Percentiles rank a stretch among this genome's conserved stretches.
Evolutionary conservation across 208 protist genomes (phyloP).

Genomic region (Acanthamoeba divionensis): DNA sequence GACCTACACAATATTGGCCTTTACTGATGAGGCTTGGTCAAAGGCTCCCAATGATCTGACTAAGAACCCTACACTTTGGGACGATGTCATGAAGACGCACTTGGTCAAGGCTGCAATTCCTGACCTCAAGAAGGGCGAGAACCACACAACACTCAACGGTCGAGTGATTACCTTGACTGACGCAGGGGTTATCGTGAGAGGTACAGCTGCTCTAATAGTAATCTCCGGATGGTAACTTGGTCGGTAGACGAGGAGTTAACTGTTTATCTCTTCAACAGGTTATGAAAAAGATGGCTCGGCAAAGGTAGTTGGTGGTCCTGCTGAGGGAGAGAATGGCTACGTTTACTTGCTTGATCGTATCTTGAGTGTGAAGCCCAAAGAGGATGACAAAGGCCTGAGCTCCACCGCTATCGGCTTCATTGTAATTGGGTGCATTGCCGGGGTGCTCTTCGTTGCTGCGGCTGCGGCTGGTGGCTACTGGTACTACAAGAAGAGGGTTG

Average conservation of each 20-base stretch:
- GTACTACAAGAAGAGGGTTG: conserved; percentile 32
- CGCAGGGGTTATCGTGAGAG: too few species aligned
- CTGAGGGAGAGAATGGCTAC: neutral
- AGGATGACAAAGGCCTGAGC: neutral
- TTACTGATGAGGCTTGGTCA: neutral
- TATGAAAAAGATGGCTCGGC: neutral
- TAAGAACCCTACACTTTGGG: neutral
- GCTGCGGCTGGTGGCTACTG: conserved; percentile 32
- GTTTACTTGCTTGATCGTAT: conserved; percentile 18
- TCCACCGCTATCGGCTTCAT: conserved; percentile 41
- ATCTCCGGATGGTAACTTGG: too few species aligned
- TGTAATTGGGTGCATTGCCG: conserved; percentile 32
- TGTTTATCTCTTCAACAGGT: too few species aligned
- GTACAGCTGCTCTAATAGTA: too few species aligned
- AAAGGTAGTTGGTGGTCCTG: neutral
- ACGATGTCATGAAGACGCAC: conserved; percentile 22
- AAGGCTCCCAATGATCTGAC: neutral
- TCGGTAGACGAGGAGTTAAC: too few species aligned
- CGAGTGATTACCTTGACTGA: too few species aligned
- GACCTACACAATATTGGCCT: conserved; percentile 3
- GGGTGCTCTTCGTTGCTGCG: conserved; percentile 24
- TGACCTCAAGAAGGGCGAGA: too few species aligned
- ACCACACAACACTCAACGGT: too few species aligned
- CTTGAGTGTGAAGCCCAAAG: neutral
- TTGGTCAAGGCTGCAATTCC: conserved; percentile 2